Evolutionary conservation across 2,329 filamentous ascomycete species (phyloP), one percentile per base, ranked within the genome.

Genomic region (Elsinoe fawcettii): DNA sequence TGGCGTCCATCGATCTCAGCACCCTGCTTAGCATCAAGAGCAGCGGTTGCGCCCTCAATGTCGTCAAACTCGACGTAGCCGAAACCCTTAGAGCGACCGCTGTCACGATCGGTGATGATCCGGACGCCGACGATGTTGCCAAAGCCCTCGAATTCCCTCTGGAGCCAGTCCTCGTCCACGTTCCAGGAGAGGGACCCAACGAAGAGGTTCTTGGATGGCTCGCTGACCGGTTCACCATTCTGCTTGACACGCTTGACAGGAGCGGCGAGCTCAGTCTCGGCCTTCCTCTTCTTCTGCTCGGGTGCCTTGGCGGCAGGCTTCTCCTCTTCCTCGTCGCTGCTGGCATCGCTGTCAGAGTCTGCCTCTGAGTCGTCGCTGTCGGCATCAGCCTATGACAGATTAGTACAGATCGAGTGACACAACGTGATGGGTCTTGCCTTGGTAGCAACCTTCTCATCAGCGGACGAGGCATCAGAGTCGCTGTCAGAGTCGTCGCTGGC

Each of bases 111-210:
- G 65, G 84, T 91, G 71, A 96, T 88, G 68, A 96, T 84, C 66
- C 89, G 86, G 63, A 85, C 86, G 66, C 83, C 81, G 63, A 77
- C 75, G 58, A 95, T 79, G 67, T 86, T 86, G 62, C 85, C 86
- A 67, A 86, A 92, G 61, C 81, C 75, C 77, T 90, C 82, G 76
- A 96, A 96, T 71, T 92, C 87, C 66, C 86, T 81, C 64, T 81
- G 80, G 62, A 96, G 84, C 75, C 82, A 83, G 63, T 90, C 84
- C 73, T 96, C 91, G 65, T 95, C 88, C 55, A 96, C 79, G 69
- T 85, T 88, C 90, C 90, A 96, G 74, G 88, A 90, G 62, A 96
- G 79, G 78, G 90, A 92, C 65, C 91, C 91, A 63, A 90, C 84
- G 73, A 95, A 96, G 56, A 96, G 84, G 67, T 90, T 95, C 63